A percentile compares a stretch with the other conserved stretches of the same genome.
Conservation (phyloP, 371 early-diverging fungal species). For the Mucor saturninus region DNA sequence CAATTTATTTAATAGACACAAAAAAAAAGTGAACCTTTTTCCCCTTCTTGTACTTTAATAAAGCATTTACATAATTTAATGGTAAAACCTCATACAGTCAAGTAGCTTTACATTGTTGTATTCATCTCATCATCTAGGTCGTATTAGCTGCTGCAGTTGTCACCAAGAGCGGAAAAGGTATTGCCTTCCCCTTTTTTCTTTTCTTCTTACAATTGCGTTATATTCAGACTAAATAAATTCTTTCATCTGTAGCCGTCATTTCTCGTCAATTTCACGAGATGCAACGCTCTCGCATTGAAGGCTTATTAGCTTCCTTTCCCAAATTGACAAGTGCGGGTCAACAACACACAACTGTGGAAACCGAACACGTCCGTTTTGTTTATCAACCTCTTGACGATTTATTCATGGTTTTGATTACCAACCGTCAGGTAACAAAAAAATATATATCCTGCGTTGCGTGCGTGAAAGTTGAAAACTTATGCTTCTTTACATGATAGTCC, state of each 20-base stretch:
- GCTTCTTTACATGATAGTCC: too few species aligned
- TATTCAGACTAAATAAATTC: too few species aligned
- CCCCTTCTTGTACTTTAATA: neutral
- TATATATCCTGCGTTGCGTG: too few species aligned
- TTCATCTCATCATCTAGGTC: slow-evolving; percentile 49
- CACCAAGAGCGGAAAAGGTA: slow-evolving; percentile 95
- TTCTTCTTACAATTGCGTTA: neutral
- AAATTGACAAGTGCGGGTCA: slow-evolving; percentile 89
- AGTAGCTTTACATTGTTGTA: neutral
- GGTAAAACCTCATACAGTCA: neutral
- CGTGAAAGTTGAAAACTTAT: neutral
- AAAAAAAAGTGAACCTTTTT: too few species aligned
- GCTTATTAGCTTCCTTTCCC: slow-evolving; percentile 93
- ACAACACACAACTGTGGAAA: slow-evolving; percentile 97
- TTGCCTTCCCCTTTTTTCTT: slow-evolving; percentile 7
- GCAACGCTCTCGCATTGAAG: slow-evolving; percentile 96
- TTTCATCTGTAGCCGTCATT: slow-evolving; percentile 74
- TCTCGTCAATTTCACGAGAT: slow-evolving; percentile 97
- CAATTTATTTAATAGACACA: too few species aligned
- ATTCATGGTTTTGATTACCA: slow-evolving; percentile 90
- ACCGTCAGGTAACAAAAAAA: slow-evolving; percentile 52
- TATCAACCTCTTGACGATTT: slow-evolving; percentile 96
- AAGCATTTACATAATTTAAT: slow-evolving; percentile 2
- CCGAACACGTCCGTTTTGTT: slow-evolving; percentile 95
- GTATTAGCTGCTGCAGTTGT: slow-evolving; percentile 90